Evolutionary conservation across 1,284 basidiomycete species (phyloP).

Genomic region (Exsudoporus floridanus): DNA sequence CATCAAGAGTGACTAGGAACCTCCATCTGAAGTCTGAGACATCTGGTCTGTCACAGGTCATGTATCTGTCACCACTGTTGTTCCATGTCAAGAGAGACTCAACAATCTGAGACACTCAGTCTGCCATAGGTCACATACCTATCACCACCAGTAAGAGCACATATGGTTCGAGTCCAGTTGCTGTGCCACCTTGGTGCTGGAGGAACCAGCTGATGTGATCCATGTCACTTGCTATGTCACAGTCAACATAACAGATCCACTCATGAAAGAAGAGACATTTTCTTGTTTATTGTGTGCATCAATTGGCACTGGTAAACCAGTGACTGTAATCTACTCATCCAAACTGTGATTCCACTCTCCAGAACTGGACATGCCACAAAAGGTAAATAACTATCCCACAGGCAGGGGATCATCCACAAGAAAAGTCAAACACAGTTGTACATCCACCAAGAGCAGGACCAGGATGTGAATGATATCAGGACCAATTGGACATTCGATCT

Average conservation of each 20-base stretch:
- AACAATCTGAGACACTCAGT: no score
- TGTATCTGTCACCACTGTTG: no score
- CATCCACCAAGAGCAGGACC: background rate
- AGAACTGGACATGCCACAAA: background rate
- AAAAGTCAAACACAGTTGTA: background rate
- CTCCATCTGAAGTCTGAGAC: no score
- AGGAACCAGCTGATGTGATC: no score
- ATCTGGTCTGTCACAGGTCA: no score
- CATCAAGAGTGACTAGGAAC: no score
- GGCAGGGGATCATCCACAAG: constrained; percentile 2
- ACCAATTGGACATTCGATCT: background rate
- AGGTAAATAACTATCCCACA: background rate
- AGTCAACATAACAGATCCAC: background rate
- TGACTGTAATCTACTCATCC: background rate
- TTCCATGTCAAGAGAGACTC: no score
- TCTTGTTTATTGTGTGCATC: background rate
- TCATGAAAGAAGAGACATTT: background rate
- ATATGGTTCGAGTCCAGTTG: no score
- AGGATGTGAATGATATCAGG: background rate
- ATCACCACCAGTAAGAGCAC: no score
- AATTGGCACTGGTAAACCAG: background rate
- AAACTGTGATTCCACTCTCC: background rate
- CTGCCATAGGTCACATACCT: no score
- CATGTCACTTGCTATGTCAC: no score
- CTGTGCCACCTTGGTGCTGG: no score